Conservation (phyloP, 495 filamentous ascomycete species). For the Penicillium egyptiacum region DNA sequence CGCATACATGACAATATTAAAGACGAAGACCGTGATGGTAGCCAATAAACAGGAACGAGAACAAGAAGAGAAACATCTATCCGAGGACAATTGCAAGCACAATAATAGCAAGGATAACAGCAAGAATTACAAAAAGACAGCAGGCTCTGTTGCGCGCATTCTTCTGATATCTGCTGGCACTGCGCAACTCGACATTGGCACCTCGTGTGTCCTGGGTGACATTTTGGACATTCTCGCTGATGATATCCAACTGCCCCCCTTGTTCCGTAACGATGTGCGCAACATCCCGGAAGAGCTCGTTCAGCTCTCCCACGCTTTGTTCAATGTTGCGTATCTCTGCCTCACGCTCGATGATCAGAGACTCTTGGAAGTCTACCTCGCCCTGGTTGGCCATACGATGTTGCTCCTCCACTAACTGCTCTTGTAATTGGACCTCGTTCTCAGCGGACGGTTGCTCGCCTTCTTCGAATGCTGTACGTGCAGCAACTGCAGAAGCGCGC, state of each 20-base stretch:
- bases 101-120: constrained; percentile 83
- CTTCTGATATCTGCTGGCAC: constrained; percentile 87
- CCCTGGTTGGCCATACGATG: constrained; percentile 83
- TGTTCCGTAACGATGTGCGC: constrained; percentile 95
- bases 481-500: constrained; percentile 77
- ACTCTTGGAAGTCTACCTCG: constrained; percentile 97
- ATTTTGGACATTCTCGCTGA: constrained; percentile 80
- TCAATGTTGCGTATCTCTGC: constrained; percentile 96
- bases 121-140: constrained; percentile 87
- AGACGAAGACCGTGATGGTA: constrained; percentile 7
- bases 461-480: constrained; percentile 70
- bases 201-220: constrained; percentile 77
- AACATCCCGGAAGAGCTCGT: constrained; percentile 94
- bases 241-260: constrained; percentile 84
- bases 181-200: constrained; percentile 78
- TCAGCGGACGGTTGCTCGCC: constrained; percentile 37
- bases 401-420: constrained; percentile 74
- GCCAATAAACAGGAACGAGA: constrained; percentile 5
- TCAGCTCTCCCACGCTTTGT: constrained; percentile 90
- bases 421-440: constrained; percentile 49
- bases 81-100: constrained; percentile 79
- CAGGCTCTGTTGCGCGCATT: constrained; percentile 89
- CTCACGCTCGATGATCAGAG: constrained; percentile 91
- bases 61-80: constrained; percentile 23
- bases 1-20: constrained; percentile 20